Conservation (phyloP, 176 grass and related monocot genomes). For the Puya raimondii region DNA sequence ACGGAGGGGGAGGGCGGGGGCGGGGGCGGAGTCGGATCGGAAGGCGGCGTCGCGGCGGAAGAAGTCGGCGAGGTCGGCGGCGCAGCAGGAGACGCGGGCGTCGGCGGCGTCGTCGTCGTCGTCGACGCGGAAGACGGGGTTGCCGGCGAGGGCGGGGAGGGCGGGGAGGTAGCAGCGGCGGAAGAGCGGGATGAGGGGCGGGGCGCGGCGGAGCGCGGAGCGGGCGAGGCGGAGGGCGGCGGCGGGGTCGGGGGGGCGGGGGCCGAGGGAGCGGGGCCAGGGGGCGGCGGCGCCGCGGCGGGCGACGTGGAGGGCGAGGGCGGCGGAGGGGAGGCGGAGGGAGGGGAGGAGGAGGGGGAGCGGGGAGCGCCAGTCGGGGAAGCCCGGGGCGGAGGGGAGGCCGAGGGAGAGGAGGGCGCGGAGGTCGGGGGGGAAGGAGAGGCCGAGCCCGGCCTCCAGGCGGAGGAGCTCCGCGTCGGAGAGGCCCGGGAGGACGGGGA, state of each 20-base stretch:
- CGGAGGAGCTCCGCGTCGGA: slow-evolving; percentile 42
- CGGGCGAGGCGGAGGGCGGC: slow-evolving; percentile 23
- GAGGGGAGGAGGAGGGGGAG: slow-evolving; percentile 39
- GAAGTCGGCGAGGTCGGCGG: slow-evolving; percentile 51
- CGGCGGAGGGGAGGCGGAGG: slow-evolving; percentile 28
- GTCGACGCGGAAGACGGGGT: slow-evolving; percentile 68
- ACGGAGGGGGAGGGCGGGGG: slow-evolving; percentile 28
- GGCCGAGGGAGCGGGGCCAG: slow-evolving; percentile 19
- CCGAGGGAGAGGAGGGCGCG: slow-evolving; percentile 49
- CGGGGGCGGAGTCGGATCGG: slow-evolving; percentile 13
- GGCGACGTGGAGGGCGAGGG: slow-evolving; percentile 14
- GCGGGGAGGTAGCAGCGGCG: slow-evolving; percentile 50
- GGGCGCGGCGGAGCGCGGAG: slow-evolving; percentile 10
- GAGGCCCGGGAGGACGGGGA: slow-evolving; percentile 45
- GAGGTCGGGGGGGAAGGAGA: slow-evolving; percentile 56
- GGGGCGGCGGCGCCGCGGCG: slow-evolving; percentile 4
- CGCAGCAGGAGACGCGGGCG: slow-evolving; percentile 40
- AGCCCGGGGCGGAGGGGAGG: slow-evolving; percentile 41
- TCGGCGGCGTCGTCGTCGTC: slow-evolving; percentile 10
- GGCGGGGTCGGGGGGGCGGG: slow-evolving; percentile 5
- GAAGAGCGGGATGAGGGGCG: slow-evolving; percentile 26
- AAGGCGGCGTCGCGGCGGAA: slow-evolving; percentile 50
- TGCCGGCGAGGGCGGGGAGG: slow-evolving; percentile 47
- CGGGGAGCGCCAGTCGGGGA: slow-evolving; percentile 47
- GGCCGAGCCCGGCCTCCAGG: slow-evolving; percentile 44